Conservation (phyloP, 1,284 basidiomycete genomes). For the Paramarasmius palmivorus region DNA sequence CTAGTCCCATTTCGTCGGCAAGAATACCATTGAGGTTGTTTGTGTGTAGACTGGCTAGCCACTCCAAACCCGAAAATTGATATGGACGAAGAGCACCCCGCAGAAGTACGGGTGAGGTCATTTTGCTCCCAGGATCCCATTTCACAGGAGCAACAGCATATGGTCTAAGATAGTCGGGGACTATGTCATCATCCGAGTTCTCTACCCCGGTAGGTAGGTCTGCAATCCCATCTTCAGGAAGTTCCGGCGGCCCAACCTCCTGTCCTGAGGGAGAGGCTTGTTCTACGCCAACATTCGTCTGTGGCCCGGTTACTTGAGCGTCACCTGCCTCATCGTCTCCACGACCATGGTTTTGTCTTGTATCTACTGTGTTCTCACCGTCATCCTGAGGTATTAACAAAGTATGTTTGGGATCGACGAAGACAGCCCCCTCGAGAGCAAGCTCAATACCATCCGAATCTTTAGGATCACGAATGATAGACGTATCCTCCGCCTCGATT, state of each 20-base stretch:
- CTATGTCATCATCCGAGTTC: conserved; percentile 13
- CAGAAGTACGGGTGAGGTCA: conserved; percentile 80
- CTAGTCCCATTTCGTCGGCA: conserved; percentile 91
- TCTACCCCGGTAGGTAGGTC: conserved; percentile 20
- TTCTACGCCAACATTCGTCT: neutral
- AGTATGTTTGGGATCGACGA: no score
- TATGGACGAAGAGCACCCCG: conserved; percentile 91
- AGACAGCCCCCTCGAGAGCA: neutral
- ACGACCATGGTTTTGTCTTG: no score
- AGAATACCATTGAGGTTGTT: conserved; percentile 92
- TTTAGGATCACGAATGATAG: neutral
- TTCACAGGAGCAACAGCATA: conserved; percentile 70
- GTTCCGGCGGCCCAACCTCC: neutral
- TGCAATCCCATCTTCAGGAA: conserved; percentile 1
- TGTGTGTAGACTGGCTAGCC: conserved; percentile 88
- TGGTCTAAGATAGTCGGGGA: conserved; percentile 63
- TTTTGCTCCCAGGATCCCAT: conserved; percentile 56
- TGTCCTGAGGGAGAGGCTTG: neutral
- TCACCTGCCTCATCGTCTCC: no score
- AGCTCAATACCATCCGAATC: neutral
- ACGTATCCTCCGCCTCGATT: neutral
- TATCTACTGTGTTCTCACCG: neutral
- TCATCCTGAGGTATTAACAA: neutral
- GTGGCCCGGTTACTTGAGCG: no score
- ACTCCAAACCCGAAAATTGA: conserved; percentile 92